Base-by-base conservation (phyloP, 2,329 filamentous ascomycete genomes). In the Aureobasidium mangrovei region DNA sequence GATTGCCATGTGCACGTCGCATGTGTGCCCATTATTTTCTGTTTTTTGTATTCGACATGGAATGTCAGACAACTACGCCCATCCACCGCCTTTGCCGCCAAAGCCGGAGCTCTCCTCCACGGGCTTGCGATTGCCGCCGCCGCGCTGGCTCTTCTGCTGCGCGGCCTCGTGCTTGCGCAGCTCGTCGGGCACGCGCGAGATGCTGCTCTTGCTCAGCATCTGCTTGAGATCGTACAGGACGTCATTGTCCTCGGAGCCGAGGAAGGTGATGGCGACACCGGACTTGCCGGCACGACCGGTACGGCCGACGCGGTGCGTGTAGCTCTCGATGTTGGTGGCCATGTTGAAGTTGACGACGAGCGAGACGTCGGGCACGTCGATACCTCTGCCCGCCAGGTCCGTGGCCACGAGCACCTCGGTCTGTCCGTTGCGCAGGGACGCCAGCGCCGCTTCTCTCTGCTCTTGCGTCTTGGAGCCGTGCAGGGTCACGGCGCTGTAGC, bases 271-370 rank as follows among this genome's bases (percentile, higher is more conserved):
- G 2, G 93, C 88, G 48, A 95, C 84, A 84, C 93, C 93, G 62
- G 82, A 91, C 81, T 97, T 97, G 58, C 93, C 93, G 2, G 93
- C 93, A 83, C 93, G 86, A 77, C 93, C 93, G 1, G 93, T 98
- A 74, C 93, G 86, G 70, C 93, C 93, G 65, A 98, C 86, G 74
- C 93, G 85, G 77, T 98, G 93, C 2, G 91, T 97, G 69, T 98
- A 98, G 66, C 82, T 86, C 73, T 98, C 93, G 61, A 98, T 97
- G 62, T 78, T 89, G 9, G 75, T 83, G 0, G 93, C 86, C 93
- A 98, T 97, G 77, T 97, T 98, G 81, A 97, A 98, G 75, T 98
- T 98, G 68, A 98, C 80, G 55, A 98, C 93, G 57, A 98, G 79
- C 58, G 82, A 88, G 39, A 98, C 93, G 66, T 97, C 93, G 0